A percentile compares a stretch with the other conserved stretches of the same genome.
Evolutionary conservation across 331 rosid species (phyloP).

Genomic region (Erythrophleum ivorense): DNA sequence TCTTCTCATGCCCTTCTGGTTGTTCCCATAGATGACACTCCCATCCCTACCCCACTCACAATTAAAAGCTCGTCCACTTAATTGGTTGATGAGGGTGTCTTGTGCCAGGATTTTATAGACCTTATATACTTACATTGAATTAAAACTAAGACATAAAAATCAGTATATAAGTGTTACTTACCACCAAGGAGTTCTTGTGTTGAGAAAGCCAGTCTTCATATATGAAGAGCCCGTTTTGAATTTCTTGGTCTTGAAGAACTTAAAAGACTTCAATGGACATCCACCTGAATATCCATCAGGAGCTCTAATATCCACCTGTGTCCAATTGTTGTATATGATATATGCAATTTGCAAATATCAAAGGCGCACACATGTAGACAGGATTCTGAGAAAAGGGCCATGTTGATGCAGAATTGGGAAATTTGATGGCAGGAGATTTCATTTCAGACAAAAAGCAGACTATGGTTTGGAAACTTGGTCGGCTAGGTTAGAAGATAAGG

Average conservation of each 20-base stretch:
- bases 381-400: neutral
- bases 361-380: neutral
- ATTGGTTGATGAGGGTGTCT: neutral
- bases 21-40: constrained; percentile 78
- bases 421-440: neutral
- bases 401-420: neutral
- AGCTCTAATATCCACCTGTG: constrained; percentile 63
- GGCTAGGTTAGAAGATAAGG: constrained; percentile 15
- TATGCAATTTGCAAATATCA: neutral
- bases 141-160: neutral
- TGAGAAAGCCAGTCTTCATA: constrained; percentile 50
- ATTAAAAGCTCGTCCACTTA: neutral
- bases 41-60: constrained; percentile 69
- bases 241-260: constrained; percentile 64
- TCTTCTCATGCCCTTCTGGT: constrained; percentile 58
- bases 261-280: constrained; percentile 77
- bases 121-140: neutral
- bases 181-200: constrained; percentile 91
- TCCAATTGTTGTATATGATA: constrained; percentile 22
- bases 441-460: neutral
- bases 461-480: neutral
- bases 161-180: constrained; percentile 37
- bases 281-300: constrained; percentile 58
- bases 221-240: constrained; percentile 48
- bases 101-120: neutral